Percentiles rank a stretch among this genome's conserved stretches.
These are phyloP conservation scores for Colletotrichum cordylinicola DNA, from an alignment of 2,329 filamentous ascomycete species.

Conservation along the genomic window DNA sequence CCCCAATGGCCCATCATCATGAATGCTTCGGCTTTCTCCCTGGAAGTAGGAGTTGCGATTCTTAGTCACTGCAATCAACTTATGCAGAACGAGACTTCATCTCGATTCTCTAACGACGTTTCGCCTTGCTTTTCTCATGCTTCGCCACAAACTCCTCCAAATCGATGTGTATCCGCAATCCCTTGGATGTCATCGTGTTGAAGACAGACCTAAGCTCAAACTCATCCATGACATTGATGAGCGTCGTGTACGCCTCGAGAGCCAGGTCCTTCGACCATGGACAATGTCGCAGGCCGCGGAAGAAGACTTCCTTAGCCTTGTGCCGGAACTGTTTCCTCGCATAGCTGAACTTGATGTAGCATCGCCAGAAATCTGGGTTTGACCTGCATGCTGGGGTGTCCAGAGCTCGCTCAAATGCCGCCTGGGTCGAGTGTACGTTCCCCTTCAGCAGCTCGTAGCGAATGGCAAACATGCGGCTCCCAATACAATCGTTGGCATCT, in stretches of 20 bases:
- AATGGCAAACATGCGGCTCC: constrained; percentile 55
- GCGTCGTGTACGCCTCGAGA: constrained; percentile 56
- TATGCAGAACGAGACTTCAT: neutral
- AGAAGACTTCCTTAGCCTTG: constrained; percentile 54
- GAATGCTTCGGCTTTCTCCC: neutral
- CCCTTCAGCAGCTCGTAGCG: constrained; percentile 54
- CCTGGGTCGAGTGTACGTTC: constrained; percentile 53
- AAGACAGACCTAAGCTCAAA: constrained; percentile 56
- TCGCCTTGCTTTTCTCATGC: constrained; percentile 30
- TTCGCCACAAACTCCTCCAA: constrained; percentile 52
- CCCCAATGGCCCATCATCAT: neutral
- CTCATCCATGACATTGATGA: constrained; percentile 49
- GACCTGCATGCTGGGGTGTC: constrained; percentile 41
- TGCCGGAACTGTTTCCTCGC: constrained; percentile 40
- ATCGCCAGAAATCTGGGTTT: constrained; percentile 52
- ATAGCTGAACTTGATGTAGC: constrained; percentile 55
- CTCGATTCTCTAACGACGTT: neutral
- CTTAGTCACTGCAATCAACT: neutral
- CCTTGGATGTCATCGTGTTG: constrained; percentile 52
- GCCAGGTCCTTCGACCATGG: constrained; percentile 56
- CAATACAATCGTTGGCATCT: constrained; percentile 43
- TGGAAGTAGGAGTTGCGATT: neutral
- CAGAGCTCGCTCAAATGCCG: constrained; percentile 60
- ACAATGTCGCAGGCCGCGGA: constrained; percentile 51
- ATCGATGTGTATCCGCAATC: constrained; percentile 56